Evolutionary conservation across 2,329 filamentous ascomycete species (phyloP), one percentile per base, ranked within the genome.

Genomic region (Cercospora sp.): DNA sequence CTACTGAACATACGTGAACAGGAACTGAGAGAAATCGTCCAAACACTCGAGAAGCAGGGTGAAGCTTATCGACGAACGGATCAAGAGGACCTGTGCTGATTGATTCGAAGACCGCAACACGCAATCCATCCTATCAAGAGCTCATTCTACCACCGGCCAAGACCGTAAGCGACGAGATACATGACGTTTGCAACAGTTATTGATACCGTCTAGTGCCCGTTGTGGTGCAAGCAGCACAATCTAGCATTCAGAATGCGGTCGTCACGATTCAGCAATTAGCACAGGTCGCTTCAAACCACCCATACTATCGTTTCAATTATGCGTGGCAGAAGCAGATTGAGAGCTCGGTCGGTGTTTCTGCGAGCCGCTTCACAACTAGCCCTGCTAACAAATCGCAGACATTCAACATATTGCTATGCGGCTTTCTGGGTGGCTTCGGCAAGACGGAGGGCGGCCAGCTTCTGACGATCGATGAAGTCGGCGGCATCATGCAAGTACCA

Each of bases 301-400:
- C 95, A 0, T 99, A 98, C 85, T 99, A 98, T 88, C 97, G 97
- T 86, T 97, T 96, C 84, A 97, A 97, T 81, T 83, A 85, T 66
- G 88, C 93, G 79, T 99, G 95, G 95, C 87, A 89, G 30, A 88
- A 92, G 67, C 88, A 91, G 76, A 83, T 97, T 65, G 94, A 98
- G 80, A 92, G 92, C 79, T 87, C 92, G 55, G 88, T 86, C 86
- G 85, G 82, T 84, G 81, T 32, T 87, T 85, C 81, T 82, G 55
- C 88, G 85, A 81, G 82, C 55, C 84, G 85, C 70, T 82, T 83
- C 2, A 83, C 16, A 60, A n/a, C 12, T 32, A 32, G 57, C 18
- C 61, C 34, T 32, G 10, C 45, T 30, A 59, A 63, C 34, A 24
- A 24, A 13, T 26, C 28, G 12, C 53, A 89, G 87, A 83, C 84